Base-by-base conservation (phyloP, 2,329 filamentous ascomycete genomes). In the Graphilbum fragrans region DNA sequence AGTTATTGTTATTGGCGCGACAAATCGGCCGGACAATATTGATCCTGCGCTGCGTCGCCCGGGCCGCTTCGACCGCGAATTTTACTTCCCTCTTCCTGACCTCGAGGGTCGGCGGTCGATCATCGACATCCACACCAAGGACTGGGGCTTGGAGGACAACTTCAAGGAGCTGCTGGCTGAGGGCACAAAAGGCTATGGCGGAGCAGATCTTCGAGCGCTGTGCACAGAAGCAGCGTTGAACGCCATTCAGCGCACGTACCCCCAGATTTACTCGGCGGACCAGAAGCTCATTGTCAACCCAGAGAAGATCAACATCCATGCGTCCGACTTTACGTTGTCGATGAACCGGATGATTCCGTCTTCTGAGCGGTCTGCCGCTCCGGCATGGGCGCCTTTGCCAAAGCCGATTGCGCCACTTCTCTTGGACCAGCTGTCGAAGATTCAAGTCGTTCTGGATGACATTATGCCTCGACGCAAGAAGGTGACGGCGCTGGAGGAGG, bases 1-100 rank as follows among this genome's bases (percentile, higher is more conserved):
- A 60, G 92, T 98, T 46, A 94, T 98, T 56, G 88, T 98, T 29
- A 96, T 98, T 53, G 92, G 92, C 50, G 92, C 92, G n/a, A 98
- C 90, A 44, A 98, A 98, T 58, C 79, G 90, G 49, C 90, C 92
- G 1, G 90, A 96, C 60, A 94, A 92, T 40, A 88, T 98, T 47
- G 90, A 98, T 58, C 90, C 90, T 50, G 90, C 90, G n/a, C 71
- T 98, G 44, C 82, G 92, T 46, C 80, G 90, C 39, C 90, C 92
- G 18, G 93, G 92, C 35, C 82, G 92, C 39, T 98, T 98, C 55
- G 92, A 98, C 57, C 74, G 92, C 58, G 93, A 98, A 59, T 98
- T 98, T 54, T 96, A 96, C 64, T 98, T 98, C 56, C 88, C 92
- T 1, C 68, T 98, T 25, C 92, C 92, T 1, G 85, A 90, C 51